Base-by-base conservation (phyloP, 1,284 basidiomycete species). In the Sanghuangporus weigelae region DNA sequence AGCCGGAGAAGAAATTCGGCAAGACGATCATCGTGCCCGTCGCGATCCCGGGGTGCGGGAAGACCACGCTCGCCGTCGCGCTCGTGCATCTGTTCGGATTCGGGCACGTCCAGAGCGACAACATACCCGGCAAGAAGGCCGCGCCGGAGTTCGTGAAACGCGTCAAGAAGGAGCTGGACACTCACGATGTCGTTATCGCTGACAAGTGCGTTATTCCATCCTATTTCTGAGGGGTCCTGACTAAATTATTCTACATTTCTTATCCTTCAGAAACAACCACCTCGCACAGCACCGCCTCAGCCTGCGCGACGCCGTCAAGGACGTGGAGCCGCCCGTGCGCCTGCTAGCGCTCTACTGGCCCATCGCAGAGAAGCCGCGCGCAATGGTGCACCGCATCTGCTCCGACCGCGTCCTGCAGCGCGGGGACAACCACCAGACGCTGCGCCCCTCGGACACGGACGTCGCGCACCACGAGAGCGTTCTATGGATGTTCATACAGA, bases 21-120 rank as follows among this genome's bases (percentile, higher is more conserved):
- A 95, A 96, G 76, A 93, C 89, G 0, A 78, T 98, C 62, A 84
- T 99, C 61, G 81, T 95, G 0, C 95, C 97, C 0, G 77, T 98
- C 19, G 95, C 95, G 2, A 85, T 98, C 50, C 96, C 95, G 23
- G 96, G 96, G 2, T 94, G 90, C 72, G 96, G 93, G 36, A 99
- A 99, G 80, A 99, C 97, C 0, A 77, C 90, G 0, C 79, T 99
- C 10, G 83, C 91, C 0, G 77, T 97, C 4, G 94, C 95, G 0
- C 82, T 99, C 2, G 67, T 79, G 1, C 79, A 88, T 63, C 79
- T 99, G 0, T 97, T 95, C 69, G 83, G 81, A 0, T 95, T 93
- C 65, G 91, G 81, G 0, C 95, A 98, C 71, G 93, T 90, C 0
- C 96, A 99, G 73, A 94, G 90, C 70, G 97, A 99, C 74, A 93